phyloP scores from a whole-genome alignment of 495 filamentous ascomycete species.

The Echria macrotheca region DNA sequence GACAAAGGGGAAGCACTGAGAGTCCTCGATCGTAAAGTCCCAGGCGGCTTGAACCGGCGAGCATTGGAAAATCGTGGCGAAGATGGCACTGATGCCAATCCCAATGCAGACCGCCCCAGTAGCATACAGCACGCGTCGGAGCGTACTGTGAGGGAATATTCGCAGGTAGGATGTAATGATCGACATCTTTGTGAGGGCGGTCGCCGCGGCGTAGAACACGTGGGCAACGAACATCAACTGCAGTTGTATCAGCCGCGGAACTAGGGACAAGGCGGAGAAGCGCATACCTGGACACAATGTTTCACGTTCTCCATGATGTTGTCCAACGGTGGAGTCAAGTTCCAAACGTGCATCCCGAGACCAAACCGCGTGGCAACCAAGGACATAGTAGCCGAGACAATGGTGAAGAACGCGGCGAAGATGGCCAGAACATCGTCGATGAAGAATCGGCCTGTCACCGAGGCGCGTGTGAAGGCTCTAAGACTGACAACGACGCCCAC shows the following conservation, averaged over 20 bases:
- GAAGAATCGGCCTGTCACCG: constrained; percentile 16
- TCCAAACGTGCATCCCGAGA: constrained; percentile 28
- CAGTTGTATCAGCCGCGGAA: too few species aligned
- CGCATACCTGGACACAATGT: constrained; percentile 18
- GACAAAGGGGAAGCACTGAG: constrained; percentile 39
- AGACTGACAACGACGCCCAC: constrained; percentile 15
- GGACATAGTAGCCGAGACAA: constrained; percentile 17
- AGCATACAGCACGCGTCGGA: constrained; percentile 17
- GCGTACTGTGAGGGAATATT: constrained; percentile 19
- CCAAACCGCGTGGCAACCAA: constrained; percentile 19
- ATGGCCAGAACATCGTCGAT: constrained; percentile 22
- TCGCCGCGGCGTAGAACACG: constrained; percentile 24
- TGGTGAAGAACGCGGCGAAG: constrained; percentile 20
- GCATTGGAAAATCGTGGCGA: constrained; percentile 45
- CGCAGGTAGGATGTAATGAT: constrained; percentile 29
- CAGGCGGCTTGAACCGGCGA: constrained; percentile 38
- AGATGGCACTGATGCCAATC: constrained; percentile 35
- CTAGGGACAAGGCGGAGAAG: too few species aligned
- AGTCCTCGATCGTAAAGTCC: constrained; percentile 30
- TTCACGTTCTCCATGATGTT: constrained; percentile 13
- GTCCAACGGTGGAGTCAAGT: constrained; percentile 14
- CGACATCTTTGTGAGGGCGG: constrained; percentile 25
- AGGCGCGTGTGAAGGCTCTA: constrained; percentile 13
- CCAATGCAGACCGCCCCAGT: constrained; percentile 29
- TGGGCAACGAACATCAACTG: constrained; percentile 24